Percentiles rank a stretch among this genome's conserved stretches.
phyloP scores from a whole-genome alignment of 2,329 filamentous ascomycete genomes.

The Exophiala sp. region DNA sequence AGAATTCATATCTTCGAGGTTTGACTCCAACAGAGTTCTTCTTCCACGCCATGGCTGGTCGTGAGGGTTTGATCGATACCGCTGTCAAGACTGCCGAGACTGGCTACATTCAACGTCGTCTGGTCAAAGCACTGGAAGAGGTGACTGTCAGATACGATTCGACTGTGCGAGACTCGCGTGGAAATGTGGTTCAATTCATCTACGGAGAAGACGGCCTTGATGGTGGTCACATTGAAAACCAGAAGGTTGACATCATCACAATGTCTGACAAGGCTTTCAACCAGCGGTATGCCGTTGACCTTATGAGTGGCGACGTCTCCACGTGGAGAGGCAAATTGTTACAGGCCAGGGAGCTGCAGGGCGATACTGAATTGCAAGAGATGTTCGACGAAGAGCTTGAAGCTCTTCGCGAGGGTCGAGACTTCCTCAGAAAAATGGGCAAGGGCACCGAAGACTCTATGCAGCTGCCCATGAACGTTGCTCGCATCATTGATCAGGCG shows the following conservation, averaged over 20 bases:
- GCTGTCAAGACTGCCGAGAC: conserved; percentile 99
- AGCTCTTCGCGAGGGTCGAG: conserved; percentile 68
- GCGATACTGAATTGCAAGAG: conserved; percentile 81
- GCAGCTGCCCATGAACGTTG: conserved; percentile 88
- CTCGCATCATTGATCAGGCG: conserved; percentile 84
- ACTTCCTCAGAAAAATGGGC: conserved; percentile 68
- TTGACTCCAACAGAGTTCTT: conserved; percentile 96
- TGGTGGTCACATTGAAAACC: conserved; percentile 88
- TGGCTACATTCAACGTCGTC: conserved; percentile 96
- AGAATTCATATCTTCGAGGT: conserved; percentile 96
- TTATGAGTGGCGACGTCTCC: conserved; percentile 66
- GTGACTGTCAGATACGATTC: conserved; percentile 97
- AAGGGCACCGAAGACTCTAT: conserved; percentile 58
- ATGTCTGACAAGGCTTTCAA: conserved; percentile 75
- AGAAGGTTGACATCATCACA: conserved; percentile 80
- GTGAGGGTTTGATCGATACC: conserved; percentile 98
- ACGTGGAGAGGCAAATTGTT: conserved; percentile 72
- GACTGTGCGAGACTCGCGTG: conserved; percentile 92
- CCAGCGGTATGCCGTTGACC: conserved; percentile 77
- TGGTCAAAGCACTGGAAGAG: conserved; percentile 97
- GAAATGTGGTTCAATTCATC: conserved; percentile 93
- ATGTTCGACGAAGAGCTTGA: conserved; percentile 88
- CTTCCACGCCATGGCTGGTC: conserved; percentile 99
- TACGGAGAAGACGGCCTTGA: conserved; percentile 98
- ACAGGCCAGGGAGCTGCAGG: conserved; percentile 79